Percentiles rank a stretch among this genome's conserved stretches.
These are phyloP conservation scores for Codiaeum variegatum DNA, from an alignment of 441 rosid genomes.

Conservation along the genomic window DNA sequence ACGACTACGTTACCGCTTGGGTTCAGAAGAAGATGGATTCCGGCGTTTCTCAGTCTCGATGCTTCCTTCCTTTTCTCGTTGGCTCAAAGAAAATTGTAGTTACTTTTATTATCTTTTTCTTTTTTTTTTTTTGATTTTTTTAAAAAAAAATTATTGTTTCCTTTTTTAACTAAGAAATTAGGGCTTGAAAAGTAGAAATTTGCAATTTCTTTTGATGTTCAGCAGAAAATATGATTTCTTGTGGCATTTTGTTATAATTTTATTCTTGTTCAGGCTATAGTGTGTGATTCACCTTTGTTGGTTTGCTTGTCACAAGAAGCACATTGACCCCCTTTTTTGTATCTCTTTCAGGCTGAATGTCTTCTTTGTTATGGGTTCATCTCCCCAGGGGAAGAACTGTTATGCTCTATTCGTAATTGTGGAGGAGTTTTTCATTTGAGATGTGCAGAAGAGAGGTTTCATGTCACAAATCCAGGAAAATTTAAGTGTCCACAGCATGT, in stretches of 20 bases:
- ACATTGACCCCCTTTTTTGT: conserved; percentile 4
- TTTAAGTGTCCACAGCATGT: conserved; percentile 96
- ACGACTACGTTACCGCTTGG: conserved; percentile 50
- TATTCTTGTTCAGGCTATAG: neutral
- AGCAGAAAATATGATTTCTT: too few species aligned
- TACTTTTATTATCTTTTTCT: neutral
- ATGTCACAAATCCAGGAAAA: conserved; percentile 36
- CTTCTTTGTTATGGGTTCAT: conserved; percentile 50
- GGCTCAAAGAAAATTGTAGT: conserved; percentile 23
- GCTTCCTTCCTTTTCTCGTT: conserved; percentile 28
- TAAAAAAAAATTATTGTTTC: neutral
- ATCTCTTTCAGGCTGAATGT: conserved; percentile 58
- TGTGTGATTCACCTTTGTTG: neutral
- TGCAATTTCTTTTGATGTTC: neutral
- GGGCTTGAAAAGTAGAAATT: neutral
- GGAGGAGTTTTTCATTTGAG: conserved; percentile 51
- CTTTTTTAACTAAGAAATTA: neutral
- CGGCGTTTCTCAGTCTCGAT: conserved; percentile 23
- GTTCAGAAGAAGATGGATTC: conserved; percentile 21
- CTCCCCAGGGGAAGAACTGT: conserved; percentile 56
- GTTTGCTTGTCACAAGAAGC: neutral
- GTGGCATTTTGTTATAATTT: neutral
- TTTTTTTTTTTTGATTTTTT: neutral
- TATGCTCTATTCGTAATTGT: conserved; percentile 66
- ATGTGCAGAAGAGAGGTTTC: conserved; percentile 49